These are phyloP conservation scores for Fusarium goolgardi DNA, from an alignment of 2,329 filamentous ascomycete genomes.

Conservation along the genomic window DNA sequence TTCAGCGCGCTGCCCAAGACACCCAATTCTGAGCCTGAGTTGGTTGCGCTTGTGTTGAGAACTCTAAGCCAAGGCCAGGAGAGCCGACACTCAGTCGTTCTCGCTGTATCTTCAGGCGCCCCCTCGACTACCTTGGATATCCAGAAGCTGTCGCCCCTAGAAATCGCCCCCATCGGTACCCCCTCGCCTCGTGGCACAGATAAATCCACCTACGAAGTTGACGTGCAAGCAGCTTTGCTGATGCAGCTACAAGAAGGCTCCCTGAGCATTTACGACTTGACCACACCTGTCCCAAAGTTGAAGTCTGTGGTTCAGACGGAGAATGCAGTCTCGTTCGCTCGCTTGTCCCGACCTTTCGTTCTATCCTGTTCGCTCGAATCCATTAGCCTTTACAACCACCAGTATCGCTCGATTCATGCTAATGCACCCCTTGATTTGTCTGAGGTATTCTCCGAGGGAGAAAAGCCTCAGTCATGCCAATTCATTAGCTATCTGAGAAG, in stretches of 20 bases:
- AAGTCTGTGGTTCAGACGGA: conserved; percentile 65
- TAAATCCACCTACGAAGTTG: conserved; percentile 62
- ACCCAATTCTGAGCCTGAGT: conserved; percentile 61
- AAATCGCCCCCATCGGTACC: conserved; percentile 54
- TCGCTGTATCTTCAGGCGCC: conserved; percentile 49
- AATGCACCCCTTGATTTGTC: conserved; percentile 59
- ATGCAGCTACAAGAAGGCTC: conserved; percentile 66
- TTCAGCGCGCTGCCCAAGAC: conserved; percentile 63
- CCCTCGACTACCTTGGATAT: conserved; percentile 44
- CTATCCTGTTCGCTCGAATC: conserved; percentile 68
- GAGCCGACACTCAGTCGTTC: conserved; percentile 49
- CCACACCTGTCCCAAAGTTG: conserved; percentile 69
- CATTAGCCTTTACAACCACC: conserved; percentile 75
- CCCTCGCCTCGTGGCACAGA: conserved; percentile 32
- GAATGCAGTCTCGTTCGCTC: conserved; percentile 70
- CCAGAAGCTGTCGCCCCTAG: conserved; percentile 55
- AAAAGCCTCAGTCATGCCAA: conserved; percentile 54
- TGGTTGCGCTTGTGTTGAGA: conserved; percentile 64
- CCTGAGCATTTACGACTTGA: conserved; percentile 73
- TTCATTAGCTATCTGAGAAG: conserved; percentile 73
- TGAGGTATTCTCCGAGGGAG: conserved; percentile 52
- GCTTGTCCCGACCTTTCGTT: conserved; percentile 74
- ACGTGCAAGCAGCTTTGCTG: conserved; percentile 72
- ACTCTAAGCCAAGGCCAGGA: conserved; percentile 48
- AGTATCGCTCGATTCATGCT: conserved; percentile 71